phyloP scores from a whole-genome alignment of 768 basidiomycete genomes.

The Macrocybe gigantea region DNA sequence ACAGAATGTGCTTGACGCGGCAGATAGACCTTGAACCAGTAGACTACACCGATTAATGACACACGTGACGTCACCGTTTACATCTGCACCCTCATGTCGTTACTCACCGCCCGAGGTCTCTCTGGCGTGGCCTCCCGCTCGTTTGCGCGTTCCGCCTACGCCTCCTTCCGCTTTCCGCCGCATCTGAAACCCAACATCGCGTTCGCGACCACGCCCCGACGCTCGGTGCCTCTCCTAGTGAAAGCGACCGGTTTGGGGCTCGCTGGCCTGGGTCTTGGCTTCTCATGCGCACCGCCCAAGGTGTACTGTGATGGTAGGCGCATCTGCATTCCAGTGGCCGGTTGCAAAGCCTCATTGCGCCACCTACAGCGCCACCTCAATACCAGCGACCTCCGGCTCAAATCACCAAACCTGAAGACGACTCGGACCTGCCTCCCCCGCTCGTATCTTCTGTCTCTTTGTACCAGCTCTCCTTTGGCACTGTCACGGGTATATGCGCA shows the following conservation, averaged over 20 bases:
- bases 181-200: no score
- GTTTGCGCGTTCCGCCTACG: no score
- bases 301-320: slow-evolving; percentile 51
- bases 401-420: slow-evolving; percentile 5
- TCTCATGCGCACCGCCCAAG: slow-evolving; percentile 28
- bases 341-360: background rate
- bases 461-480: slow-evolving; percentile 85
- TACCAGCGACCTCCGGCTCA: background rate
- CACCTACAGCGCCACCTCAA: slow-evolving; percentile 3
- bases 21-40: background rate
- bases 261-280: slow-evolving; percentile 38
- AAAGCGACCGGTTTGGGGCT: slow-evolving; percentile 24
- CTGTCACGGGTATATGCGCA: slow-evolving; percentile 81
- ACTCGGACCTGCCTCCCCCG: slow-evolving; percentile 35
- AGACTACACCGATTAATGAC: no score
- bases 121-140: no score
- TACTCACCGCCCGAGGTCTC: no score
- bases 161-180: no score
- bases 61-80: no score
- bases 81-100: no score
- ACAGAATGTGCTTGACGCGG: slow-evolving; percentile 5
- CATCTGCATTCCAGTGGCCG: background rate
- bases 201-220: background rate
- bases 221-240: slow-evolving; percentile 13
- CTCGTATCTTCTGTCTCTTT: slow-evolving; percentile 72